phyloP scores from a whole-genome alignment of 306 rosid genomes.

The Heteromeles arbutifolia region DNA sequence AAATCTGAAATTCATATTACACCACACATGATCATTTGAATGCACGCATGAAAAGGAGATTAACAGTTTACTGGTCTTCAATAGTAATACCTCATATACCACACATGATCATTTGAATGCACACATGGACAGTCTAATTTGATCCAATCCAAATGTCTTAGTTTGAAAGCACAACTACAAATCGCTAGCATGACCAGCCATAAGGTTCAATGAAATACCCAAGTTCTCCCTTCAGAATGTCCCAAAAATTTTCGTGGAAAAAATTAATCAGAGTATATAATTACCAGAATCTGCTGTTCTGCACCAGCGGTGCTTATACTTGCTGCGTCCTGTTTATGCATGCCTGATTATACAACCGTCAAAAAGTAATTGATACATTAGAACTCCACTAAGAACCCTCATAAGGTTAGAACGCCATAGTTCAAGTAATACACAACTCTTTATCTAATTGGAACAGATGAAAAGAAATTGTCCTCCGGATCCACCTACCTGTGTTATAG shows the following conservation, averaged over 20 bases:
- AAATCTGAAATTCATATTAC: slow-evolving; percentile 49
- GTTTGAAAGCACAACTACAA: no score
- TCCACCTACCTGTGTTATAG: slow-evolving; percentile 53
- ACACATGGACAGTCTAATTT: not conserved
- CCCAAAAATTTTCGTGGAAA: not conserved
- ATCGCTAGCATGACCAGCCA: no score
- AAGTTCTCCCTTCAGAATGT: not conserved
- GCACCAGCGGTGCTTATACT: slow-evolving; percentile 56
- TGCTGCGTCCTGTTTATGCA: slow-evolving; percentile 52
- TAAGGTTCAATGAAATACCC: not conserved
- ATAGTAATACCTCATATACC: not conserved
- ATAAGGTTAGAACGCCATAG: not conserved
- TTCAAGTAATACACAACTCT: slow-evolving; percentile 4
- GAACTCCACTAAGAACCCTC: not conserved
- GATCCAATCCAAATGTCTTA: no score
- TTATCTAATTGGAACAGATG: slow-evolving; percentile 6
- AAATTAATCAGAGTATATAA: slow-evolving; percentile 8
- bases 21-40: slow-evolving; percentile 3
- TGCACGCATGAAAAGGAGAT: slow-evolving; percentile 1
- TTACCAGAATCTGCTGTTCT: slow-evolving; percentile 96
- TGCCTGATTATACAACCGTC: slow-evolving; percentile 44
- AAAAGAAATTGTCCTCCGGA: slow-evolving; percentile 7
- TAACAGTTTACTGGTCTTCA: not conserved
- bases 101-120: no score
- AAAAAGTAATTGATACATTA: slow-evolving; percentile 24